Evolutionary conservation across 192 early-diverging fungal species (phyloP).

Genomic region (Dispira simplex): DNA sequence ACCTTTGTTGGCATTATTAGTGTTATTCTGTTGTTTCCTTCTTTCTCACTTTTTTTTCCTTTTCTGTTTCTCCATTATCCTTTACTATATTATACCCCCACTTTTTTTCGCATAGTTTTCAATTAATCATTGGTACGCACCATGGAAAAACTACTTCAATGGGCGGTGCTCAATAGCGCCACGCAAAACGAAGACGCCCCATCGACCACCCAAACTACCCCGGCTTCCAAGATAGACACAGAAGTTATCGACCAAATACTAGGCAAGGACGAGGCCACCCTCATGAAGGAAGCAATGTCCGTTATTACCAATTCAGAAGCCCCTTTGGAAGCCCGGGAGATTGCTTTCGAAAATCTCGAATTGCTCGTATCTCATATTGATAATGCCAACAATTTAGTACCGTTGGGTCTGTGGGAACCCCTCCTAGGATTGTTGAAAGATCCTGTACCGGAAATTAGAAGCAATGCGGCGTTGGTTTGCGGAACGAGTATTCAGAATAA

Average conservation of each 20-base stretch:
- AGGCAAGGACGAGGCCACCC: constrained; percentile 74
- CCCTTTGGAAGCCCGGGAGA: constrained; percentile 42
- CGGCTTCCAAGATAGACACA: constrained; percentile 44
- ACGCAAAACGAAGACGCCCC: constrained; percentile 54
- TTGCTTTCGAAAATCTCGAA: constrained; percentile 89
- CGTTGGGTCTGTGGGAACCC: constrained; percentile 78
- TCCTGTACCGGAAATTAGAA: constrained; percentile 36
- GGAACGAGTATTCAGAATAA: constrained; percentile 95
- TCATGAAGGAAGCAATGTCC: constrained; percentile 75
- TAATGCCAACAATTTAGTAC: constrained; percentile 78
- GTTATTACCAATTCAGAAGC: constrained; percentile 41
- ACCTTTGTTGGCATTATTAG: too few relatives aligned
- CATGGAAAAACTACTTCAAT: constrained; percentile 70
- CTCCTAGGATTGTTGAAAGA: constrained; percentile 40
- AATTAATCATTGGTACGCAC: neutral
- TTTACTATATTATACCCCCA: neutral
- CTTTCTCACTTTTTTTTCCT: too few relatives aligned
- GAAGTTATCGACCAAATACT: constrained; percentile 84
- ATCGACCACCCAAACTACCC: constrained; percentile 11
- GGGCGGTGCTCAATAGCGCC: constrained; percentile 63
- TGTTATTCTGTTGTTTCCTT: neutral
- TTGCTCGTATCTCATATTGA: constrained; percentile 77
- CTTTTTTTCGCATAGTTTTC: neutral
- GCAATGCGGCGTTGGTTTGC: constrained; percentile 73
- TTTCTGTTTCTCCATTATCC: too few relatives aligned